A percentile compares a stretch with the other conserved stretches of the same genome.
phyloP scores from a whole-genome alignment of 2,329 filamentous ascomycete genomes.

The Didymella sp. region DNA sequence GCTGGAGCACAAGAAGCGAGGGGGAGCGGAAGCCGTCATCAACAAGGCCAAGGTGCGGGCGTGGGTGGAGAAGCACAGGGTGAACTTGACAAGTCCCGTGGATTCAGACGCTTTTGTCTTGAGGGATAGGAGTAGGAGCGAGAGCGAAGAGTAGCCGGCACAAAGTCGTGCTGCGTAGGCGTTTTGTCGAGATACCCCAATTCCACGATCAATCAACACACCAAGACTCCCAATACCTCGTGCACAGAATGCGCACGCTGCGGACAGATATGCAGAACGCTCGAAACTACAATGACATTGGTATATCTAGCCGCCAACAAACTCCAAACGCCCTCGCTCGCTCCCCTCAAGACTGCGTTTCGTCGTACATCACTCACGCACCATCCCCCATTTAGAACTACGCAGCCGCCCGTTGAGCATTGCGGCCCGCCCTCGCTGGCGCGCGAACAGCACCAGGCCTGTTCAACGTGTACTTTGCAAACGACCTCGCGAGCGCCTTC shows the following conservation, averaged over 20 bases:
- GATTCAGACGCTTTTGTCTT: conserved; percentile 77
- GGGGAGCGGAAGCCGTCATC: conserved; percentile 58
- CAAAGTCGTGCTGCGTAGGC: background rate
- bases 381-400: background rate
- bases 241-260: background rate
- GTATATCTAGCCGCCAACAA: background rate
- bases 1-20: conserved; percentile 62
- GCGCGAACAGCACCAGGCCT: conserved; percentile 53
- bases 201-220: background rate
- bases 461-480: conserved; percentile 82
- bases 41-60: conserved; percentile 66
- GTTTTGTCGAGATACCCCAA: conserved; percentile 16
- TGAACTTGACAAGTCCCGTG: conserved; percentile 70
- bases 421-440: conserved; percentile 35
- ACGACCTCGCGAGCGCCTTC: conserved; percentile 90
- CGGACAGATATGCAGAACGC: background rate
- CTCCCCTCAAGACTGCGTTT: background rate
- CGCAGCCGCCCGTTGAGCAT: conserved; percentile 40
- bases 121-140: conserved; percentile 55
- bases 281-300: background rate
- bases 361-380: background rate
- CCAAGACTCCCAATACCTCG: background rate
- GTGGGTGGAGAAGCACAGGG: conserved; percentile 70
- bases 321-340: conserved; percentile 4
- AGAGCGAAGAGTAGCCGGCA: conserved; percentile 51